Percentiles rank a stretch among this genome's conserved stretches.
These are phyloP conservation scores for Gentiana macrophylla DNA, from an alignment of 257 asterid species.

Conservation along the genomic window DNA sequence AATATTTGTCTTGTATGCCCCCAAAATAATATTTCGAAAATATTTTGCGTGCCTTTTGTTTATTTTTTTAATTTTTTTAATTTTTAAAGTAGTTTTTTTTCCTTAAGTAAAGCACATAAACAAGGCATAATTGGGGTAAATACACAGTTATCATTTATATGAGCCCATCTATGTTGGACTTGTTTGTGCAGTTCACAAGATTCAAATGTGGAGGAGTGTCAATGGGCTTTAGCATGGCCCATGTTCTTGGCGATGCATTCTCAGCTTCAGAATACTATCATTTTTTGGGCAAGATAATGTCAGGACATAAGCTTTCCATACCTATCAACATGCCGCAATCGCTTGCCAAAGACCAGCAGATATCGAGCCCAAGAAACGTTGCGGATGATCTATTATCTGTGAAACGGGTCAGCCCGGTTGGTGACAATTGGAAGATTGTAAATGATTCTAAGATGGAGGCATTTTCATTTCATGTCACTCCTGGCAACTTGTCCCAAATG, in stretches of 20 bases:
- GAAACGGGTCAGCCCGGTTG: slow-evolving; percentile 60
- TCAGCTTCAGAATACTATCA: slow-evolving; percentile 52
- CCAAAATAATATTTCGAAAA: no score
- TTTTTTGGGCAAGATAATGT: slow-evolving; percentile 19
- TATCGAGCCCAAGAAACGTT: slow-evolving; percentile 3
- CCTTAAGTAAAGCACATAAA: no score
- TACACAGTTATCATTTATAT: no score
- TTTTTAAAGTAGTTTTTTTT: background rate
- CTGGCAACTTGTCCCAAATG: slow-evolving; percentile 28
- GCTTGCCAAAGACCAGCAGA: slow-evolving; percentile 8
- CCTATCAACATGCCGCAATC: slow-evolving; percentile 27
- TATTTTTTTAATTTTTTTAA: background rate
- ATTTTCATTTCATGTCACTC: slow-evolving; percentile 38
- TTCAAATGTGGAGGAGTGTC: slow-evolving; percentile 83
- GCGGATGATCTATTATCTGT: slow-evolving; percentile 40
- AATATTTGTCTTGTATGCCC: no score
- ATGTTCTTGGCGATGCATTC: slow-evolving; percentile 73
- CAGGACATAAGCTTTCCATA: slow-evolving; percentile 19
- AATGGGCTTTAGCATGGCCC: slow-evolving; percentile 86
- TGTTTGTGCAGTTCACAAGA: slow-evolving; percentile 38
- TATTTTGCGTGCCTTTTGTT: background rate
- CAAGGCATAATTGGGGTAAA: no score
- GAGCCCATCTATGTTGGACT: no score
- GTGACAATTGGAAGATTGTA: slow-evolving; percentile 52
- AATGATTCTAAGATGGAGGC: slow-evolving; percentile 37